Evolutionary conservation across 2,329 filamentous ascomycete species (phyloP), one percentile per base, ranked within the genome.

Genomic region (Colletotrichum brevisporum): DNA sequence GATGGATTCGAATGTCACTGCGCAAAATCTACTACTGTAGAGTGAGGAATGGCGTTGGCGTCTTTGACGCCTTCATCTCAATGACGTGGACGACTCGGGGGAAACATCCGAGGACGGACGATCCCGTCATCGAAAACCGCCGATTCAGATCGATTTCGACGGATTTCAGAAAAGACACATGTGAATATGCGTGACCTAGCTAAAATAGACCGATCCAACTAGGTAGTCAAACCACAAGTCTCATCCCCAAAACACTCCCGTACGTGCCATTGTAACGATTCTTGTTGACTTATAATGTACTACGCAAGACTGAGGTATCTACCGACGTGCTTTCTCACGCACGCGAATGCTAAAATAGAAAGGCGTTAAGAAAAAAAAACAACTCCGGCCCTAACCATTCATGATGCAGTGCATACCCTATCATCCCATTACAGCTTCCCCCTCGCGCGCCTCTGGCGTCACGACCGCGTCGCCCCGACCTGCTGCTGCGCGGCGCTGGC

Each of bases 81-180:
- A 71, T 69, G 69, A 71, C 69, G 69, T 71, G 65, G 2, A 71
- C 61, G 69, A 71, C 69, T 71, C 59, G 41, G 41, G 41, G 36
- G 36, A 39, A 43, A 18, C 26, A 18, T 0, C 45, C 45, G 21
- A 24, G 26, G 24, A 16, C 54, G 53, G 61, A 48, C 45, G 45
- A 47, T 27, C 54, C 39, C 41, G 61, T 68, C 54, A 45, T 59
- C 39, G 31, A 63, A 63, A 24, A 26, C 50, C 18, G n/a, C 41
- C 26, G 18, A 56, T 63, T 50, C 26, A 51, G 51, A 63, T 18
- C 45, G 41, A 43, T n/a, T 43, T 15, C 18, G 15, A 21, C 15
- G 51, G 36, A 39, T 24, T 18, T 6, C 18, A 18, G n/a, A 9
- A 18, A 18, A 51, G 56, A 15, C 45, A 36, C 66, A 68, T 65